Evolutionary conservation across 228 moss, liverwort and hornwort genomes (phyloP).

Genomic region (Sphagnum magellanicum): DNA sequence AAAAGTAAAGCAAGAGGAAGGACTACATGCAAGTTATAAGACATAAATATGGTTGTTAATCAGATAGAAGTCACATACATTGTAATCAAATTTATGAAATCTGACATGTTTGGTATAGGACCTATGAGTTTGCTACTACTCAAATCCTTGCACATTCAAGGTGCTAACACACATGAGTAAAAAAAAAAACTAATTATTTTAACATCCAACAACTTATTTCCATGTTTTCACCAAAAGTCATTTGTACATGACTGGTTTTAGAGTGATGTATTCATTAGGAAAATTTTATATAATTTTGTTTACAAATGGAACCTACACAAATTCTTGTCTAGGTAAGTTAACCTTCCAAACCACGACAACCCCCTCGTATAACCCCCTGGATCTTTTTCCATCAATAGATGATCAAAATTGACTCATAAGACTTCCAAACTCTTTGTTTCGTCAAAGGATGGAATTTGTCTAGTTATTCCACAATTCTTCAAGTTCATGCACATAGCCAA

Average conservation of each 20-base stretch:
- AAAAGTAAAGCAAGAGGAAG: background rate
- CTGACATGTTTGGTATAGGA: conserved; percentile 26
- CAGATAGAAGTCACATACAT: conserved; percentile 17
- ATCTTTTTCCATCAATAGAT: too few species aligned
- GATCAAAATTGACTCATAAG: conserved; percentile 6
- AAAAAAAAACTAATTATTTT: too few species aligned
- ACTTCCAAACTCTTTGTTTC: conserved; percentile 19
- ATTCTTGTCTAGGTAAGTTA: too few species aligned
- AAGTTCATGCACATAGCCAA: conserved; percentile 32
- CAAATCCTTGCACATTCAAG: conserved; percentile 30
- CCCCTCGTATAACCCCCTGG: too few species aligned
- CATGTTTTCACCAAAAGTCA: too few species aligned
- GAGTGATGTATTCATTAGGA: too few species aligned
- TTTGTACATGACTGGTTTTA: too few species aligned
- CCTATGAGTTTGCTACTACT: conserved; percentile 45
- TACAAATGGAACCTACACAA: too few species aligned
- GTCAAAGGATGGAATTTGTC: conserved; percentile 40
- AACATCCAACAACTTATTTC: too few species aligned
- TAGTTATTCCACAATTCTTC: conserved; percentile 56
- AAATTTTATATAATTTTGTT: too few species aligned
- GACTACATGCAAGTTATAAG: background rate
- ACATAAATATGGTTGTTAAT: background rate
- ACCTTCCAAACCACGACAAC: too few species aligned
- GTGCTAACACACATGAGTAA: background rate
- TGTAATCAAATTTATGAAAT: conserved; percentile 32